These are phyloP conservation scores for Penicillium sp. DNA, from an alignment of 2,329 filamentous ascomycete species.

Conservation along the genomic window DNA sequence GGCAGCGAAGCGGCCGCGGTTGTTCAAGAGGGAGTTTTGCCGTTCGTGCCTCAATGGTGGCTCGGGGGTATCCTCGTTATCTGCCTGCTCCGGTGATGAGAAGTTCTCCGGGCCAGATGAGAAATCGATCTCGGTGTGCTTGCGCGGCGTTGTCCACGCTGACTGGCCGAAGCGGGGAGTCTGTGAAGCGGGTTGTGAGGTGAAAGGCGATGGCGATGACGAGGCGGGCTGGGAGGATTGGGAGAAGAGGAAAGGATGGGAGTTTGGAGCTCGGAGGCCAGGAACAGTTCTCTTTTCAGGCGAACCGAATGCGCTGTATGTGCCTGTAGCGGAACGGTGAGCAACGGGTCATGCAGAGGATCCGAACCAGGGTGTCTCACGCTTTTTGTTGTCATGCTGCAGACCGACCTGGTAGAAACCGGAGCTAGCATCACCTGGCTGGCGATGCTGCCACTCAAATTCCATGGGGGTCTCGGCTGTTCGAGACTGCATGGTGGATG, in stretches of 20 bases:
- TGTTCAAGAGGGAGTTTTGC: slow-evolving; percentile 45
- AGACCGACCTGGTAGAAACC: slow-evolving; percentile 54
- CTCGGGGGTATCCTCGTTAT: slow-evolving; percentile 55
- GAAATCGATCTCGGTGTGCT: slow-evolving; percentile 49
- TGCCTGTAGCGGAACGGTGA: slow-evolving; percentile 32
- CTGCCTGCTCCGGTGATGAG: slow-evolving; percentile 50
- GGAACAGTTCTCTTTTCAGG: slow-evolving; percentile 54
- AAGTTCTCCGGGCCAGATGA: slow-evolving; percentile 53
- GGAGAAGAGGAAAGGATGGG: slow-evolving; percentile 56
- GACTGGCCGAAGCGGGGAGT: slow-evolving; percentile 39
- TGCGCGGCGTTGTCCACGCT: slow-evolving; percentile 55
- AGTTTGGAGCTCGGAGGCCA: slow-evolving; percentile 54
- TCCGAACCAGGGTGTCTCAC: slow-evolving; percentile 33
- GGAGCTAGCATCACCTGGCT: slow-evolving; percentile 50
- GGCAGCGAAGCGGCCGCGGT: slow-evolving; percentile 50
- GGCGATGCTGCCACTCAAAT: slow-evolving; percentile 53
- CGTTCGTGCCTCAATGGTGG: slow-evolving; percentile 38
- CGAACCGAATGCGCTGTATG: slow-evolving; percentile 48
- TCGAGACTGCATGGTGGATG: slow-evolving; percentile 40
- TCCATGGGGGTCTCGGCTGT: slow-evolving; percentile 55
- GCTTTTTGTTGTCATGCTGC: slow-evolving; percentile 49
- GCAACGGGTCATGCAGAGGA: background rate
- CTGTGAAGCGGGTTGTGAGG: slow-evolving; percentile 32
- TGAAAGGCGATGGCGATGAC: slow-evolving; percentile 32
- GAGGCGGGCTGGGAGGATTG: slow-evolving; percentile 35